Evolutionary conservation across 2,329 filamentous ascomycete genomes (phyloP), one percentile per base, ranked within the genome.

Genomic region (Aureobasidium lini): DNA sequence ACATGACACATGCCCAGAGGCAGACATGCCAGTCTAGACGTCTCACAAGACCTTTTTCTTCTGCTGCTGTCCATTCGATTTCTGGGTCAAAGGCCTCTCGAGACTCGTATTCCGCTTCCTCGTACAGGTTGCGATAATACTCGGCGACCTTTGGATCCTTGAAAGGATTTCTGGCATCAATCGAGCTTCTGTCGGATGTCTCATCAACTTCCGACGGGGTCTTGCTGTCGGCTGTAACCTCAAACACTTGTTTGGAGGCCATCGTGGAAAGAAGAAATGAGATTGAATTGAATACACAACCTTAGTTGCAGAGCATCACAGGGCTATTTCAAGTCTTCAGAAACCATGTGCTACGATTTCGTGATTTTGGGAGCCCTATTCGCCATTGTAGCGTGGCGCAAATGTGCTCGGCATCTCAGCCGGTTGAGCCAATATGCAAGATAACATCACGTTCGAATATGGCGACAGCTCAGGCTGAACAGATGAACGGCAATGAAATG

Each of bases 51-150:
- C 69, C 76, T 66, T 74, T 77, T 69, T 85, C 84, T 64, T 86
- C 83, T 48, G 77, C 74, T 9, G 75, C 70, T 2, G 79, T 78
- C 83, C 83, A 86, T 48, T 76, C 72, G 42, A 79, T 81, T 1
- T 74, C 68, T 0, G 82, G 82, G 64, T 86, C 82, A 66, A 80
- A 85, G 46, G 82, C 75, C 69, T 85, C 83, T 6, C 75, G 70
- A 4, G 82, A 81, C 65, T 86, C 83, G 64, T 85, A 86, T 69
- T 72, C 62, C 1, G 50, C 50, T 8, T 28, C 77, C 62, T 84
- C 80, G 61, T 84, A 84, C 4, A 83, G 67, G 4, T 71, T 70
- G 2, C 74, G 72, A 77, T 81, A 84, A 64, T 81, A 76, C n/a
- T 79, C 76, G 1, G 81, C 80, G 2, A 80, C 71, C 3, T 73